Evolutionary conservation across 805 yeast species (phyloP).

Genomic region (Candida montana): DNA sequence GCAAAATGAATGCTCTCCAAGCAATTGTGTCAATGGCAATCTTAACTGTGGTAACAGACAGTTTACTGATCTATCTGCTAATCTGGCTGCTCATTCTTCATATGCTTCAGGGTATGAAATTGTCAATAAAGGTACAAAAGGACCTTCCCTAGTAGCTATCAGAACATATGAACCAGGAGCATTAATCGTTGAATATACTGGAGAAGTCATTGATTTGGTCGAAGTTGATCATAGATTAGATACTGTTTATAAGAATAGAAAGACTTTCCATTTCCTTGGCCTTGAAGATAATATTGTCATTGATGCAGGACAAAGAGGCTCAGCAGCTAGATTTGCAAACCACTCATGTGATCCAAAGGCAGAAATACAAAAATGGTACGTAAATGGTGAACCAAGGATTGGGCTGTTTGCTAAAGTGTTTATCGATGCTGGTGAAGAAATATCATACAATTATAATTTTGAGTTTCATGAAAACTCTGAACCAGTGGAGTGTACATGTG

Average conservation of each 20-base stretch:
- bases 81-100: constrained; percentile 8
- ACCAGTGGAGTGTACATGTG: constrained; percentile 42
- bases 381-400: constrained; percentile 38
- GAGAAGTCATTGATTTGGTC: constrained; percentile 39
- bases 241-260: constrained; percentile 28
- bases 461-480: constrained; percentile 38
- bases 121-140: constrained; percentile 31
- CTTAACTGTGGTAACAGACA: constrained; percentile 35
- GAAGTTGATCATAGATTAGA: constrained; percentile 34
- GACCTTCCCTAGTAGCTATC: constrained; percentile 38
- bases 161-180: constrained; percentile 32
- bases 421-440: constrained; percentile 37
- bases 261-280: constrained; percentile 36
- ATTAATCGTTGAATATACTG: constrained; percentile 43
- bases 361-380: constrained; percentile 45
- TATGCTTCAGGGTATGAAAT: constrained; percentile 30
- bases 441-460: constrained; percentile 45
- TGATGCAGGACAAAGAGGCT: constrained; percentile 40
- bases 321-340: constrained; percentile 45
- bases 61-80: constrained; percentile 23
- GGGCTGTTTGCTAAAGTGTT: constrained; percentile 39
- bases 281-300: constrained; percentile 38
- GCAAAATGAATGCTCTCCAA: constrained; percentile 31
- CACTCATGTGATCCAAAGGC: constrained; percentile 46
- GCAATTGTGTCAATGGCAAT: constrained; percentile 27